A percentile compares a stretch with the other conserved stretches of the same genome.
phyloP scores from a whole-genome alignment of 2,329 filamentous ascomycete genomes.

The Xylaria multiplex region DNA sequence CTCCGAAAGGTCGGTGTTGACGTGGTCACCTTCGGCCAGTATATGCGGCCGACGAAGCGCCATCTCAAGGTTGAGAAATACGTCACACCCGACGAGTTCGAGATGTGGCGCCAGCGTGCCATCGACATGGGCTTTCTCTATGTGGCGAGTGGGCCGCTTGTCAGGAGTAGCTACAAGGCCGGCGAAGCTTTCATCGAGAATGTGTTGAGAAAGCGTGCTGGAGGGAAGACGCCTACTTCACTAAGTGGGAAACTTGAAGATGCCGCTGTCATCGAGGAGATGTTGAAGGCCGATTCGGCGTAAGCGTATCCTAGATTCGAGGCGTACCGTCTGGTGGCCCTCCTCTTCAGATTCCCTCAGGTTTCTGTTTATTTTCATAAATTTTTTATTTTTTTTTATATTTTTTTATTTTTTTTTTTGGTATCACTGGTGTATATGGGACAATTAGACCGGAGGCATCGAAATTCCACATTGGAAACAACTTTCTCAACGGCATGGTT shows the following conservation, averaged over 20 bases:
- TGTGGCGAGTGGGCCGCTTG: constrained; percentile 91
- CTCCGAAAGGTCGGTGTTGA: constrained; percentile 85
- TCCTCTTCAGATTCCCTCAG: constrained; percentile 24
- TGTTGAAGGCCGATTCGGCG: constrained; percentile 34
- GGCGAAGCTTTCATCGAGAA: constrained; percentile 99
- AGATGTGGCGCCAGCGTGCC: constrained; percentile 88
- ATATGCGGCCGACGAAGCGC: constrained; percentile 98
- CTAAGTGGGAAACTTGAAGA: constrained; percentile 39
- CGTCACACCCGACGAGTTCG: constrained; percentile 89
- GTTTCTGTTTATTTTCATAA: constrained; percentile 32
- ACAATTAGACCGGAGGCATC: constrained; percentile 26
- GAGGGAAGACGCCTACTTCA: constrained; percentile 49
- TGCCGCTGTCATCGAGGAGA: constrained; percentile 40
- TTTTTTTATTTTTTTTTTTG: constrained; percentile 1
- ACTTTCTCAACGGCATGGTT: constrained; percentile 19
- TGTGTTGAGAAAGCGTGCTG: constrained; percentile 83
- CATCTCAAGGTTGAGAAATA: constrained; percentile 98
- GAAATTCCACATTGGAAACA: not conserved
- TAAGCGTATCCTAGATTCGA: not conserved
- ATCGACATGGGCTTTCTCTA: constrained; percentile 97
- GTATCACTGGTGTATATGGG: constrained; percentile 28
- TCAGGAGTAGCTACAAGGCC: constrained; percentile 96
- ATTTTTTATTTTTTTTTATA: too few species aligned
- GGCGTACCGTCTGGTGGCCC: not conserved
- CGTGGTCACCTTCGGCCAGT: constrained; percentile 98